These are phyloP conservation scores for Leccinum ochraceum DNA, from an alignment of 768 basidiomycete genomes.

Conservation along the genomic window DNA sequence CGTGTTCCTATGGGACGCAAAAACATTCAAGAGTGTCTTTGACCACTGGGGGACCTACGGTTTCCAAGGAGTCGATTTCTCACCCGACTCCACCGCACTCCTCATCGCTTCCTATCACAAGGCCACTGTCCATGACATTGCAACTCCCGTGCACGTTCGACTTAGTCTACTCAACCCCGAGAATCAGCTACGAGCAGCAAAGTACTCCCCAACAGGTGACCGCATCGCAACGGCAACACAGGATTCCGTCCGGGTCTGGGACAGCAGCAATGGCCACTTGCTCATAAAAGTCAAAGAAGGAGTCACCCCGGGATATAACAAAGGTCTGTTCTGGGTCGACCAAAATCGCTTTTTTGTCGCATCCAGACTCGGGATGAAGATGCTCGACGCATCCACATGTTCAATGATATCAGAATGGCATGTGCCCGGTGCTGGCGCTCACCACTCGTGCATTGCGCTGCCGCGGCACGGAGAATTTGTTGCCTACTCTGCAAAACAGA, in stretches of 20 bases:
- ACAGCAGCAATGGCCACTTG: neutral
- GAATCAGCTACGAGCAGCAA: neutral
- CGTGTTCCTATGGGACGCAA: no score
- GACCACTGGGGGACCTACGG: no score
- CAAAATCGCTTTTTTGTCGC: neutral
- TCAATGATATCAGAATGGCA: neutral
- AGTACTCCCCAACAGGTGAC: neutral
- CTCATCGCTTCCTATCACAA: neutral
- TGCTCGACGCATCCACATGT: neutral
- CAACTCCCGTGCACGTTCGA: neutral
- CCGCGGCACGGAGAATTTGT: neutral
- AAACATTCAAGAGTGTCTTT: no score
- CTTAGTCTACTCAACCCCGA: neutral
- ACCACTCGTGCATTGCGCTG: neutral
- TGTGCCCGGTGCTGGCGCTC: neutral
- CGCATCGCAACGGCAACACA: neutral
- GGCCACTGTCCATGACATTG: neutral
- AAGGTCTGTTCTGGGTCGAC: conserved; percentile 40
- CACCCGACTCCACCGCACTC: neutral
- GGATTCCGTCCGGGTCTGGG: neutral
- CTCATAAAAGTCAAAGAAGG: neutral
- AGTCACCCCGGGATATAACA: neutral
- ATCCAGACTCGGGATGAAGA: neutral
- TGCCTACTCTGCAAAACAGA: neutral
- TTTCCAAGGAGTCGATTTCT: neutral